A percentile compares a stretch with the other conserved stretches of the same genome.
These are phyloP conservation scores for Trichophaea hybrida DNA, from an alignment of 2,329 filamentous ascomycete species.

Conservation along the genomic window DNA sequence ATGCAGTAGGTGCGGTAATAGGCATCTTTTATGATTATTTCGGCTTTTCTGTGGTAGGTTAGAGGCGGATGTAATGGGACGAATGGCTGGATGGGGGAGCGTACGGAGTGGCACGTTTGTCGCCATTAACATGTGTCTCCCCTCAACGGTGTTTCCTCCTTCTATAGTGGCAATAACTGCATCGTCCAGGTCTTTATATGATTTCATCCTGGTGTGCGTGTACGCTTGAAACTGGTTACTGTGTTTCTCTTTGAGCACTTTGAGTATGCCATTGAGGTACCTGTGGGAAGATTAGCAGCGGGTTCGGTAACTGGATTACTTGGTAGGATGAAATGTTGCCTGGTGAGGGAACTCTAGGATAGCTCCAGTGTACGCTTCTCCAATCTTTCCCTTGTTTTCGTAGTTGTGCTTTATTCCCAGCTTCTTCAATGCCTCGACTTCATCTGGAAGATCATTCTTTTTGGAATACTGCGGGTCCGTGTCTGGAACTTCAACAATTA, in stretches of 20 bases:
- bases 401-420: conserved; percentile 35
- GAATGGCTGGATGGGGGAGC: background rate
- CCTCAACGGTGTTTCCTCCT: conserved; percentile 36
- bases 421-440: conserved; percentile 34
- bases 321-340: conserved; percentile 44
- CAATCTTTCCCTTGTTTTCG: conserved; percentile 35
- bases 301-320: conserved; percentile 28
- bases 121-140: conserved; percentile 39
- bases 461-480: conserved; percentile 34
- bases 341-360: conserved; percentile 34
- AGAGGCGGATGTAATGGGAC: background rate
- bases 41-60: conserved; percentile 30
- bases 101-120: conserved; percentile 43
- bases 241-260: conserved; percentile 37
- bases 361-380: conserved; percentile 38
- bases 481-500: conserved; percentile 38
- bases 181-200: conserved; percentile 38
- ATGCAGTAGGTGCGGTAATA: conserved; percentile 44
- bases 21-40: conserved; percentile 33
- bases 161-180: conserved; percentile 37
- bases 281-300: background rate
- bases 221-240: conserved; percentile 40
- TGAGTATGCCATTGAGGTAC: conserved; percentile 39
- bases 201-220: conserved; percentile 38
- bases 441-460: conserved; percentile 36